Percentiles rank a stretch among this genome's conserved stretches.
phyloP scores from a whole-genome alignment of 371 early-diverging fungal species.

The Neoconidiobolus thromboides region DNA sequence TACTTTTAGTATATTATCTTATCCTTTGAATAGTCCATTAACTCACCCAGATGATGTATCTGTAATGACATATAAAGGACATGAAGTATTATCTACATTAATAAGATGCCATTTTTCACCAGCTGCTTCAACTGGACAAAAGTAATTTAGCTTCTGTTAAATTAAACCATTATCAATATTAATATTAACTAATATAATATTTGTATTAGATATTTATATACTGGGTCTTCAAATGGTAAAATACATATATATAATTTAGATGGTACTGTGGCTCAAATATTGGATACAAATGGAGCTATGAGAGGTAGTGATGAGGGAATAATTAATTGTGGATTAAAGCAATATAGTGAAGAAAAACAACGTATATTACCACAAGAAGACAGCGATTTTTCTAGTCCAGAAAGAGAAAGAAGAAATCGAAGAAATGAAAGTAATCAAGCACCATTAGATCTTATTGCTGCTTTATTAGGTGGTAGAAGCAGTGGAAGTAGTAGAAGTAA shows the following conservation, averaged over 20 bases:
- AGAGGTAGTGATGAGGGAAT: constrained; percentile 5
- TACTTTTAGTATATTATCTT: constrained; percentile 4
- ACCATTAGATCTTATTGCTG: not conserved
- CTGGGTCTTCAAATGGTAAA: constrained; percentile 32
- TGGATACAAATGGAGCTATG: constrained; percentile 12
- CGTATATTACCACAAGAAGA: no score
- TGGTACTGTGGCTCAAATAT: constrained; percentile 12
- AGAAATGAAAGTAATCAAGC: no score
- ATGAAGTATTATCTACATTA: constrained; percentile 31
- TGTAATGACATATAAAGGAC: constrained; percentile 31
- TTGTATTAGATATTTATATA: constrained; percentile 18
- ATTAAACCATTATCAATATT: not conserved
- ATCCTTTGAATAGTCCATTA: constrained; percentile 5
- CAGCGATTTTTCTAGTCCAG: not conserved
- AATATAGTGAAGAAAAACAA: not conserved
- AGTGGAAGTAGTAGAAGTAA: not conserved
- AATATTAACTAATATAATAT: constrained; percentile 8
- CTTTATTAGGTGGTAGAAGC: not conserved
- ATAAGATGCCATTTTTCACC: constrained; percentile 52
- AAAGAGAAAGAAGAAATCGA: not conserved
- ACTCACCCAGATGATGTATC: constrained; percentile 27
- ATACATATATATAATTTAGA: constrained; percentile 21
- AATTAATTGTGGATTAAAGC: not conserved
- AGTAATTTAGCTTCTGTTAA: constrained; percentile 8
- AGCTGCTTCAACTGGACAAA: constrained; percentile 22